Conservation (phyloP, 2,329 filamentous ascomycete genomes). For the Hymenoscyphus fructigenus region DNA sequence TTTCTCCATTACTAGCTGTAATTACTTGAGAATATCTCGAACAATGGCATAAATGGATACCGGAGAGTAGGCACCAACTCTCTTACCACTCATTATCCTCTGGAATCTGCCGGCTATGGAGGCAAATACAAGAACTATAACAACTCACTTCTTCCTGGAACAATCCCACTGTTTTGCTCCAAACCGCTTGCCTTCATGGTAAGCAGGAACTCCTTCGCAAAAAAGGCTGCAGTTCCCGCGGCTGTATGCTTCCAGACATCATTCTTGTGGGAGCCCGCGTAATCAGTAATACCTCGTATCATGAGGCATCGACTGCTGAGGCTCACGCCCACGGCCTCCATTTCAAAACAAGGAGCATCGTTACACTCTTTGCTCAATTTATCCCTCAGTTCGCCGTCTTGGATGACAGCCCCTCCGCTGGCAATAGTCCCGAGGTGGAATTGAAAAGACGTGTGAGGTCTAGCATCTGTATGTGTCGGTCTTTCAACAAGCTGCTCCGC, state of each 20-base stretch:
- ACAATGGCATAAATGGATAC: too few relatives aligned
- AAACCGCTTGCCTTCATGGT: slow-evolving; percentile 1
- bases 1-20: too few relatives aligned
- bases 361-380: slow-evolving; percentile 30
- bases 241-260: slow-evolving; percentile 24
- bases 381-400: slow-evolving; percentile 30
- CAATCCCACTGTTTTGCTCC: too few relatives aligned
- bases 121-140: too few relatives aligned
- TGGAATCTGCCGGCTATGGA: too few relatives aligned
- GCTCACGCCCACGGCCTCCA: slow-evolving; percentile 37
- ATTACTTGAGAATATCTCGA: too few relatives aligned
- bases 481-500: neutral
- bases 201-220: slow-evolving; percentile 20
- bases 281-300: slow-evolving; percentile 28
- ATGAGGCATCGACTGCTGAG: slow-evolving; percentile 22
- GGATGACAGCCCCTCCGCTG: slow-evolving; percentile 37
- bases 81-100: too few relatives aligned
- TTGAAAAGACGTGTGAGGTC: slow-evolving; percentile 40
- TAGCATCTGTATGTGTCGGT: slow-evolving; percentile 1
- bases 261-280: slow-evolving; percentile 26
- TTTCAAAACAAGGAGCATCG: slow-evolving; percentile 37
- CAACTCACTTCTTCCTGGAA: too few relatives aligned
- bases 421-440: slow-evolving; percentile 33
- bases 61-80: too few relatives aligned
- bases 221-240: slow-evolving; percentile 22